A percentile compares a stretch with the other conserved stretches of the same genome.
phyloP scores from a whole-genome alignment of 257 asterid species.

The Petunia secreta region DNA sequence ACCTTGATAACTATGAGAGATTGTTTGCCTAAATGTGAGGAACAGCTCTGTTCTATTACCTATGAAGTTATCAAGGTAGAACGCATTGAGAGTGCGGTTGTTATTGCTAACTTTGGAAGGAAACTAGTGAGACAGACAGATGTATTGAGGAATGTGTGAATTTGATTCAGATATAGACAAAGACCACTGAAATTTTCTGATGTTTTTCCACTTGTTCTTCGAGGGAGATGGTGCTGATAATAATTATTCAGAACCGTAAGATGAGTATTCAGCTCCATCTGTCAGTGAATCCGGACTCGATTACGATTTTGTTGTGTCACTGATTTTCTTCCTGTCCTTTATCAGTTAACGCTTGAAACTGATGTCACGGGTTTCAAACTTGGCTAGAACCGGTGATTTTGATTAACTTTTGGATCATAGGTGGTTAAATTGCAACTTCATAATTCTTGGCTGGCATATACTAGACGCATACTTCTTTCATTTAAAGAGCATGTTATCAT shows the following conservation, averaged over 20 bases:
- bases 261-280: not conserved
- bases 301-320: not conserved
- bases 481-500: not conserved
- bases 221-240: not conserved
- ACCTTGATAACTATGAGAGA: not conserved
- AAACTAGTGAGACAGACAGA: not conserved
- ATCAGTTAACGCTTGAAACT: not conserved
- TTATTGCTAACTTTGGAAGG: not conserved
- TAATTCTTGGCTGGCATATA: not conserved
- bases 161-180: not conserved
- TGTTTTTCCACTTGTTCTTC: not conserved
- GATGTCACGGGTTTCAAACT: conserved; percentile 25
- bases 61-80: not conserved
- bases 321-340: not conserved
- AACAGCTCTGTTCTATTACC: not conserved
- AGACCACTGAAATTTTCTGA: not conserved
- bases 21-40: not conserved
- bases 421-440: not conserved
- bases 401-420: not conserved
- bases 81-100: not conserved
- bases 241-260: not conserved
- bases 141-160: not conserved
- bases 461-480: not conserved
- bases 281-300: not conserved
- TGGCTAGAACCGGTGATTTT: not conserved